These are phyloP conservation scores for Sporothrix luriei DNA, from an alignment of 2,329 filamentous ascomycete species.

Conservation along the genomic window DNA sequence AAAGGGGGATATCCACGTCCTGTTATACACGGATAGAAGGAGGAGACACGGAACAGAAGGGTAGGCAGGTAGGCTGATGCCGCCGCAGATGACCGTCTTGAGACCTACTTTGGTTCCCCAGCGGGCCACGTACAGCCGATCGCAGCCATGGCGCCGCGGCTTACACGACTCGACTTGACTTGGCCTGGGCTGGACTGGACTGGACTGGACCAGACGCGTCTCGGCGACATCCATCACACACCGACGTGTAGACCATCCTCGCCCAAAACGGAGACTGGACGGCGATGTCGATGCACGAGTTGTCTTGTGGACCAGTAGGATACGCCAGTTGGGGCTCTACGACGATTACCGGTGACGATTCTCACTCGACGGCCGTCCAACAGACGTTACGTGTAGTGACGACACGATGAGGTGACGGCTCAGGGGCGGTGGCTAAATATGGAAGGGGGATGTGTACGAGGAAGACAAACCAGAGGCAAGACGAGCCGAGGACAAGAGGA, in stretches of 20 bases:
- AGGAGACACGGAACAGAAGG: background rate
- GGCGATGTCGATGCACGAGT: conserved; percentile 2
- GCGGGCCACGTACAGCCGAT: background rate
- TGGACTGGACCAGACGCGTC: too few relatives aligned
- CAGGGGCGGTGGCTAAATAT: background rate
- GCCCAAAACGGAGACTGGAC: background rate
- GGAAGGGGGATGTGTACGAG: background rate
- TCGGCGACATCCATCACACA: conserved; percentile 5
- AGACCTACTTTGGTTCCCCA: background rate
- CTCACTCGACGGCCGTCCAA: too few relatives aligned
- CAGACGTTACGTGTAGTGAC: too few relatives aligned
- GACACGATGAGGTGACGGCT: too few relatives aligned
- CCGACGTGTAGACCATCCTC: background rate
- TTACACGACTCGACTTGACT: too few relatives aligned
- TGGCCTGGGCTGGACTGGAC: too few relatives aligned
- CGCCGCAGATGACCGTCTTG: too few relatives aligned
- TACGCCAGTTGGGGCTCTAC: background rate
- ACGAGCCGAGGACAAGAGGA: too few relatives aligned
- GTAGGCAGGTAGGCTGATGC: too few relatives aligned
- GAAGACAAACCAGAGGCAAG: too few relatives aligned
- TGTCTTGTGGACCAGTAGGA: background rate
- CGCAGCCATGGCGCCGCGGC: background rate
- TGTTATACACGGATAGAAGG: background rate
- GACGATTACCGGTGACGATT: too few relatives aligned
- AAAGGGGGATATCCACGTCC: background rate